Evolutionary conservation across 768 basidiomycete genomes (phyloP).

Genomic region (Naganishia antarctica): DNA sequence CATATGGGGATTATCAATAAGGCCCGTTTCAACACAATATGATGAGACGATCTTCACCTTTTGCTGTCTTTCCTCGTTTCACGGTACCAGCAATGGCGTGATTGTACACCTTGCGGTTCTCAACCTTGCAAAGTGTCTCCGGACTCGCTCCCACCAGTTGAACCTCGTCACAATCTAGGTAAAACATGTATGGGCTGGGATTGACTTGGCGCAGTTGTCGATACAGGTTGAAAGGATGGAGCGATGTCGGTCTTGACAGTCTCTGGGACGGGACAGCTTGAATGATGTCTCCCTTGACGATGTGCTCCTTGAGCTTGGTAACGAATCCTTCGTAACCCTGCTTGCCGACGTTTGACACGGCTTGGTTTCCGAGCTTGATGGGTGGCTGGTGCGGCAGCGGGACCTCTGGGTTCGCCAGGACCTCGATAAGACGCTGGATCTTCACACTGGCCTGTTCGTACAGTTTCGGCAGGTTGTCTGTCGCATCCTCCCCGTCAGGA

Average conservation of each 20-base stretch:
- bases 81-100: conserved; percentile 98
- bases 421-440: conserved; percentile 71
- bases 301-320: conserved; percentile 84
- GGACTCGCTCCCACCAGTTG: conserved; percentile 98
- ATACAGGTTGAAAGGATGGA: conserved; percentile 98
- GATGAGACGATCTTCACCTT: conserved; percentile 67
- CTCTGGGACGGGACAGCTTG: conserved; percentile 97
- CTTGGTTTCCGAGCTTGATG: conserved; percentile 53
- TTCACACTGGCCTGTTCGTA: conserved; percentile 83
- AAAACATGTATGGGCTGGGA: conserved; percentile 99
- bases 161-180: conserved; percentile 83
- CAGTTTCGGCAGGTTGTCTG: conserved; percentile 64
- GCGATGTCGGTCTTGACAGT: conserved; percentile 70
- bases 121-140: conserved; percentile 94
- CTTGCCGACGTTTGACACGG: conserved; percentile 86
- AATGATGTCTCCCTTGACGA: conserved; percentile 94
- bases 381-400: conserved; percentile 56
- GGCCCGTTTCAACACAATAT: background rate
- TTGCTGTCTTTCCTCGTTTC: conserved; percentile 72
- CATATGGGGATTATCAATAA: background rate
- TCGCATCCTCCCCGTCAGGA: conserved; percentile 59
- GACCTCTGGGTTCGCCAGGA: conserved; percentile 58
- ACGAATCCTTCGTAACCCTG: conserved; percentile 87
- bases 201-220: conserved; percentile 88
- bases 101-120: conserved; percentile 84